Base-by-base conservation (phyloP, 371 early-diverging fungal species). In the Mucor indicus region DNA sequence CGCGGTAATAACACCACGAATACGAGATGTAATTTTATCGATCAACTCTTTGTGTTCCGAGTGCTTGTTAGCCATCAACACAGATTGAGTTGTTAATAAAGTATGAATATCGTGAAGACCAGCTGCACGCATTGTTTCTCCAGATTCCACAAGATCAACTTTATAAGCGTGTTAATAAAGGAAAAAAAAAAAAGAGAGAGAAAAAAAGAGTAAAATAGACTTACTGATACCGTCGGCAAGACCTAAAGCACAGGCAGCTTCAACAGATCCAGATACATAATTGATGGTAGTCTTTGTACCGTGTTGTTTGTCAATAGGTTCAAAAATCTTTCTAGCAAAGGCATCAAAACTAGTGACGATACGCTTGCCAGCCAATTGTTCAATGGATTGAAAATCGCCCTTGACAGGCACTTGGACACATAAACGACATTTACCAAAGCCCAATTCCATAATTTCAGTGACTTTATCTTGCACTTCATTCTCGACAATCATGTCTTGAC, bases 121-220 rank as follows among this genome's bases (percentile, higher is more conserved):
- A 24, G 98, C 98, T 24, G 96, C 98, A 53, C 92, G 86, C 98
- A 98, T 98, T 13, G 98, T 98, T 57, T 98, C 98, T 50, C 98
- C 98, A 19, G 93, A 93, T 75, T 98, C 98, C 29, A 60, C 60
- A 35, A 60, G 43, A 55, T 60, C 60, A 46, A 60, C 60, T 60
- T 30, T 11, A 9, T 7, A 27, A 27, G n/a, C n/a, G n/a, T n/a
- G 4, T 35, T 22, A 16, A 27, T 11, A n/a, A 22, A 36, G 17
- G n/a, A 16, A 17, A 15, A 39, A 38, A 36, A 37, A 22, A 50
- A 15, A 27, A 27, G 5, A 27, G 6, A 29, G 30, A 29, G 6
- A 29, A 6, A 29, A 12, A 29, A 29, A 29, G 30, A 12, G 30
- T 29, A 8, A 29, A 29, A 8, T 6, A 29, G 12, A 64, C 81